These are phyloP conservation scores for Podospora tetraspora DNA, from an alignment of 495 filamentous ascomycete species.

Conservation along the genomic window DNA sequence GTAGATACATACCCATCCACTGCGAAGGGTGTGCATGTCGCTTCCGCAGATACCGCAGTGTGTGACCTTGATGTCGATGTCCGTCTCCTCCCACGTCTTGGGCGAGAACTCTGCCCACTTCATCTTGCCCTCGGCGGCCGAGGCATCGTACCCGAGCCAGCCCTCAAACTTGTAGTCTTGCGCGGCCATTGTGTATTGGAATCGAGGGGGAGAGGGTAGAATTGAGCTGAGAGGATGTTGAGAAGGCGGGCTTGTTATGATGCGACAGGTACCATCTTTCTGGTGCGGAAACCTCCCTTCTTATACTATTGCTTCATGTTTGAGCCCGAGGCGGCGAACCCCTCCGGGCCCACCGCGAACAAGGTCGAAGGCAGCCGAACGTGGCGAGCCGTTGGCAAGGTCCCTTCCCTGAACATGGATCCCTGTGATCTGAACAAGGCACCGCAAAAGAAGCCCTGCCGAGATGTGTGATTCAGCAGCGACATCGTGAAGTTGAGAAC, in stretches of 20 bases:
- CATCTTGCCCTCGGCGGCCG: slow-evolving; percentile 62
- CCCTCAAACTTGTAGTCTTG: slow-evolving; percentile 59
- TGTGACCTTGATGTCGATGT: slow-evolving; percentile 71
- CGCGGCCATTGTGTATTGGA: slow-evolving; percentile 16
- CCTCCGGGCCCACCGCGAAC: background rate
- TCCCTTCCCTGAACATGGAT: background rate
- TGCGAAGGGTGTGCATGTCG: slow-evolving; percentile 70
- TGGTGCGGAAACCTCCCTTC: background rate
- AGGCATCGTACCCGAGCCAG: slow-evolving; percentile 66
- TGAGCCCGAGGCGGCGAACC: background rate
- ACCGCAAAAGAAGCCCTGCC: background rate
- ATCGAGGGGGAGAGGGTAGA: background rate
- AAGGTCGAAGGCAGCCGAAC: background rate
- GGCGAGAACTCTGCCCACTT: slow-evolving; percentile 66
- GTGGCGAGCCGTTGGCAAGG: background rate
- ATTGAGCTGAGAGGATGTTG: background rate
- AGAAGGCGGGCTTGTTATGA: background rate
- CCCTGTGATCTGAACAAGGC: background rate
- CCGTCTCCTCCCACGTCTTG: slow-evolving; percentile 71
- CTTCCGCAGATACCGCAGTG: slow-evolving; percentile 83
- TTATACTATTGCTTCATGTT: background rate
- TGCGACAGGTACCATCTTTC: background rate
- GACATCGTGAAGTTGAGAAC: background rate
- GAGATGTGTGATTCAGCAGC: background rate
- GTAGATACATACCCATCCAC: slow-evolving; percentile 55